Evolutionary conservation across 2,329 filamentous ascomycete species (phyloP), one percentile per base, ranked within the genome.

Genomic region (Hypomyces perniciosus): DNA sequence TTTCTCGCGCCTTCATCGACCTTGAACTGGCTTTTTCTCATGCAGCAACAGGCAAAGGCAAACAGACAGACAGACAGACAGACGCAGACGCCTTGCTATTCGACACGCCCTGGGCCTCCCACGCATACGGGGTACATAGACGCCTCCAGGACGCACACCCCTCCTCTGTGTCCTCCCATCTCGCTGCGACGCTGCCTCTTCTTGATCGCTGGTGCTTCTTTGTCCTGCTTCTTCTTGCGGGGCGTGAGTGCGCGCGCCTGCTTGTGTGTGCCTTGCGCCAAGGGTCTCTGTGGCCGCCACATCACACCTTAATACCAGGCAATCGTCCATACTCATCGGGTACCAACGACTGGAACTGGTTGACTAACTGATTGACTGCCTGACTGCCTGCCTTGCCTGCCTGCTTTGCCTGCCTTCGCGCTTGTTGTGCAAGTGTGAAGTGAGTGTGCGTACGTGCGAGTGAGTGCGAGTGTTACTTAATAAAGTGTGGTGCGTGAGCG

Each of bases 261-360:
- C 41, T 50, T 57, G 55, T 54, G 51, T 57, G 55, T 52, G 51
- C 44, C 41, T 45, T 39, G 39, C 41, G 28, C 41, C 35, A 44
- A 52, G 49, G 49, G 46, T 52, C 50, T 52, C 46, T 39, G 46
- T 51, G 55, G 37, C 55, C 55, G 55, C 55, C 54, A 56, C 54
- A 41, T 51, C 34, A 47, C 43, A 37, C 39, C 42, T 50, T 48
- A 42, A 49, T 50, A 52, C 40, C 50, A 52, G 45, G 46, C 50
- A 34, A 26, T 44, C 49, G 34, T 46, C 48, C 20, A 20, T 20
- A 20, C 45, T 53, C 55, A 52, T 56, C 55, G 54, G 54, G 55
- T 55, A 57, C 51, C 53, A 56, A 57, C 53, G 52, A 52, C 38
- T 46, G 7, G 10, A 28, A 39, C 30, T 10, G 42, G 41, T 26